Base-by-base conservation (phyloP, 306 rosid genomes). In the Malus asiatica region DNA sequence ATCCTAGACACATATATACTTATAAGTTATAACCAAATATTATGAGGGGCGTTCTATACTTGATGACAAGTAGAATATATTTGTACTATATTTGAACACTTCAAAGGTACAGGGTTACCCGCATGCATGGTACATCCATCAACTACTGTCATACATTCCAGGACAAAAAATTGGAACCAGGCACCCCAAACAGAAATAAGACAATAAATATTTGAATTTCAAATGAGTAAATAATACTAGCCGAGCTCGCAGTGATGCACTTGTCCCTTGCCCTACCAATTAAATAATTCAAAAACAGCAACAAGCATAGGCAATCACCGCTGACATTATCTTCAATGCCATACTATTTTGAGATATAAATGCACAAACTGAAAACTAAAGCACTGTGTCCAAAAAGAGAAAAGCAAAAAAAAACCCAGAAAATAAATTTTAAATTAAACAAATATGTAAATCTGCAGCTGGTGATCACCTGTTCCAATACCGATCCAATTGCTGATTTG, bases 401-500 rank as follows among this genome's bases (percentile, higher is more conserved):
- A 40, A 76, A 20, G 38, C 2, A 38, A 1, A 6, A 53, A 60
- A 14, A 8, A 53, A 32, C 40, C 57, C 18, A 0, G 1, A 71
- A 18, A 4, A 38, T 9, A 69, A 33, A 62, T 8, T 33, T 45
- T 5, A 30, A 4, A 27, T 59, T 11, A n/a, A 48, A 22, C 60
- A 76, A 51, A 23, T 35, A 33, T 35, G 45, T 20, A 57, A 45
- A 53, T 55, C 20, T 25, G 4, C 58, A 27, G 68, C 71, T 62
- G 69, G 71, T 16, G 74, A 85, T 76, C 72, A 93, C 99, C 99
- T 96, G 92, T 77, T 90, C 53, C 89, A 92, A 86, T 96, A 93
- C 30, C 97, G 91, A 84, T 96, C 99, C 72, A 96, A 80, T 77
- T 92, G 98, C 80, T 93, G 99, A 82, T 96, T 93, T 70, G 99